Conservation (phyloP, 1,284 basidiomycete species). For the Clitocybe nebularis region DNA sequence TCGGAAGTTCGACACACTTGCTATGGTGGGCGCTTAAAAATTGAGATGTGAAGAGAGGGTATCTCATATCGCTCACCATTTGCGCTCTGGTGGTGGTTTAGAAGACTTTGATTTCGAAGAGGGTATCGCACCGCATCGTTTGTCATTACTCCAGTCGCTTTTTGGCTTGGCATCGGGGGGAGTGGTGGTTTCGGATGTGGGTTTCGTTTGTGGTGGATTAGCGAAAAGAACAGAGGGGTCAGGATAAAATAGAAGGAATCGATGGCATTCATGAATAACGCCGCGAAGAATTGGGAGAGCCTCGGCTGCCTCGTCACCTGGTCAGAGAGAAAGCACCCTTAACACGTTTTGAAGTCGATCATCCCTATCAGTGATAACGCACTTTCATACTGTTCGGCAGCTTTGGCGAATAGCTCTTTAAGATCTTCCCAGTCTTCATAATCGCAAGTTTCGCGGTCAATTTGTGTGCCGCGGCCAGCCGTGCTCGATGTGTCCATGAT, state of each 20-base stretch:
- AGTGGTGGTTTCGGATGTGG: neutral
- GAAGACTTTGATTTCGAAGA: slow-evolving; percentile 1
- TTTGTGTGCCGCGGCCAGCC: slow-evolving; percentile 21
- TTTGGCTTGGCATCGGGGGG: neutral
- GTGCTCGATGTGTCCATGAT: slow-evolving; percentile 39
- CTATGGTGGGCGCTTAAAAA: slow-evolving; percentile 18
- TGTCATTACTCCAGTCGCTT: neutral
- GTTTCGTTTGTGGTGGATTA: slow-evolving; percentile 5
- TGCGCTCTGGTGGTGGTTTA: slow-evolving; percentile 7
- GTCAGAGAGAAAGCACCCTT: slow-evolving; percentile 5
- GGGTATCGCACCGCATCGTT: slow-evolving; percentile 3
- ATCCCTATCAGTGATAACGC: slow-evolving; percentile 21
- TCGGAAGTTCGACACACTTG: slow-evolving; percentile 46
- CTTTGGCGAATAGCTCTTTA: slow-evolving; percentile 55
- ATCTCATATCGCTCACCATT: slow-evolving; percentile 13
- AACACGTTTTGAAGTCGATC: slow-evolving; percentile 9
- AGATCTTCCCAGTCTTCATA: slow-evolving; percentile 62
- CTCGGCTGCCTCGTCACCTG: slow-evolving; percentile 45
- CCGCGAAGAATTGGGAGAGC: slow-evolving; percentile 54
- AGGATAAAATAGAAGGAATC: slow-evolving; percentile 46
- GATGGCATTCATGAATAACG: slow-evolving; percentile 63
- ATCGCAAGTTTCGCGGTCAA: slow-evolving; percentile 27
- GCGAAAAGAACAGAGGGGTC: slow-evolving; percentile 52
- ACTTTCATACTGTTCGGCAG: slow-evolving; percentile 58
- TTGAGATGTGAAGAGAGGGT: neutral